A percentile compares a stretch with the other conserved stretches of the same genome.
These are phyloP conservation scores for Exserohilum turcica DNA, from an alignment of 2,329 filamentous ascomycete species.

Conservation along the genomic window DNA sequence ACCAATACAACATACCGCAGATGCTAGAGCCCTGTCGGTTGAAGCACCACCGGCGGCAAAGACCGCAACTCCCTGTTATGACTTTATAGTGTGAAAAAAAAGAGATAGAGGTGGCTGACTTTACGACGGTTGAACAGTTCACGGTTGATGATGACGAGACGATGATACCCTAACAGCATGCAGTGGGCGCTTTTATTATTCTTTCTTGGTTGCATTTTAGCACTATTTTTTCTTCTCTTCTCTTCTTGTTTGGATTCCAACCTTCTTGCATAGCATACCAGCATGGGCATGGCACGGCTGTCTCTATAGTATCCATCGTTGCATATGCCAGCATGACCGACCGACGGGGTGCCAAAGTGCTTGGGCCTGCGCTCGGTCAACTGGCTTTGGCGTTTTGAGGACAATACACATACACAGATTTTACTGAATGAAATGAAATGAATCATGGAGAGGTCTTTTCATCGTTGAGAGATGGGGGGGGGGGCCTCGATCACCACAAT, in stretches of 20 bases:
- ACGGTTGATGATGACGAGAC: conserved; percentile 16
- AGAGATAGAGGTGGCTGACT: conserved; percentile 16
- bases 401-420: too few relatives aligned
- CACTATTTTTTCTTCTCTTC: conserved; percentile 10
- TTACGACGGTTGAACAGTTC: conserved; percentile 15
- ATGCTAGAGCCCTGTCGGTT: background rate
- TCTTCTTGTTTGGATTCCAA: conserved; percentile 18
- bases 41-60: conserved; percentile 3
- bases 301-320: conserved; percentile 15
- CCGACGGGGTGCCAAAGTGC: conserved; percentile 45
- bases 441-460: conserved; percentile 6
- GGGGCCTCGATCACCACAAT: background rate
- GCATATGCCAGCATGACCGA: conserved; percentile 34
- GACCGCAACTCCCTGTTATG: conserved; percentile 12
- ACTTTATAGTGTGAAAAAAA: background rate
- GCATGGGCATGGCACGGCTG: conserved; percentile 25
- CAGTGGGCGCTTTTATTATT: conserved; percentile 29
- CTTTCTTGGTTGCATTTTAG: conserved; percentile 17
- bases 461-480: background rate
- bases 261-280: conserved; percentile 40
- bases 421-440: conserved; percentile 15
- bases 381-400: conserved; percentile 37
- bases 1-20: background rate
- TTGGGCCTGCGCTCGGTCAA: conserved; percentile 38
- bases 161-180: conserved; percentile 31